Base-by-base conservation (phyloP, 1,139 yeast species). In the Taphrina pruni region DNA sequence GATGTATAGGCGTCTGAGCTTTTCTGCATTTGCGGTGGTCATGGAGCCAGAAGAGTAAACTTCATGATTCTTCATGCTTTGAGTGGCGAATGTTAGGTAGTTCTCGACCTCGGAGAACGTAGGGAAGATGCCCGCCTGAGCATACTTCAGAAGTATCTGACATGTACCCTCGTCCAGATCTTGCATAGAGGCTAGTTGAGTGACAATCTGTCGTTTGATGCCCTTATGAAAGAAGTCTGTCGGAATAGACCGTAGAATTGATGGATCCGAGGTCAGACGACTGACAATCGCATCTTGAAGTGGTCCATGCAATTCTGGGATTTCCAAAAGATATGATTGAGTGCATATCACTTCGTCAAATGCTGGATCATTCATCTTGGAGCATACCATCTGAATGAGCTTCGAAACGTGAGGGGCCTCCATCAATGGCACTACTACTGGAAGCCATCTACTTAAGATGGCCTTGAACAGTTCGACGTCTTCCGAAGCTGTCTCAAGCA, bases 171-270 rank as follows among this genome's bases (percentile, higher is more conserved):
- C 21, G n/a, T 12, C 11, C 21, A 17, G 17, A 17, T 2, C 35
- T 14, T 11, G 20, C 2, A 2, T 17, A n/a, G 32, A 21, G 8
- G 35, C 54, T 14, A 54, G 7, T 9, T 32, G 43, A 14, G 36
- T 17, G 14, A 64, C 51, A 17, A 64, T 17, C 21, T 55, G 51
- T 6, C 52, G 52, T 21, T 60, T 46, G 12, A 45, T 46, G 17
- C 48, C 61, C 26, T 55, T 54, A 55, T 43, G 61, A 38, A 41
- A 64, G 48, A 43, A 64, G 9, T 64, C 67, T 17, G 55, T 8
- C 14, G 67, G 67, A 7, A 64, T 32, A n/a, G 32, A 7, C 17
- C 12, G 14, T 20, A 64, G 26, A n/a, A 38, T 2, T 26, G 35
- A 14, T n/a, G 38, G 5, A 21, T 12, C 35, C 6, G 61, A 46